These are phyloP conservation scores for Citrus unshiu DNA, from an alignment of 345 rosid species.

Conservation along the genomic window DNA sequence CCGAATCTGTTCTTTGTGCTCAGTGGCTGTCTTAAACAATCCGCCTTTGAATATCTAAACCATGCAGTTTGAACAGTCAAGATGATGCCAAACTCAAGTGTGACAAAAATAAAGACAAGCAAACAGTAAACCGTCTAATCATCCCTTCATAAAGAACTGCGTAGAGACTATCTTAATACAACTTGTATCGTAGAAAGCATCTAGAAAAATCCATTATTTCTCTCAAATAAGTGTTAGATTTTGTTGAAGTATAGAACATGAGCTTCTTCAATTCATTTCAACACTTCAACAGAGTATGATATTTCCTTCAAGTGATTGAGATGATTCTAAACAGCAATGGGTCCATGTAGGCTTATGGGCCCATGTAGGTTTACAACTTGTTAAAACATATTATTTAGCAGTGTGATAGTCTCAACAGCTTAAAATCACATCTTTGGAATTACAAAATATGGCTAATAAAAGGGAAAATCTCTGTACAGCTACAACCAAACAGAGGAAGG, in stretches of 20 bases:
- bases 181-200: not conserved
- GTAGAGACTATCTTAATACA: not conserved
- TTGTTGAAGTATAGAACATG: not conserved
- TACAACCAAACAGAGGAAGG: not conserved
- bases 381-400: not conserved
- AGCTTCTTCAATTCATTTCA: not conserved
- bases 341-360: not conserved
- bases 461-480: not conserved
- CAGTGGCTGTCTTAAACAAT: slow-evolving; percentile 90
- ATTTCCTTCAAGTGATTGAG: not conserved
- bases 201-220: not conserved
- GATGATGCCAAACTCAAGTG: not conserved
- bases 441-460: not conserved
- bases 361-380: not conserved
- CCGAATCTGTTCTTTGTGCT: slow-evolving; percentile 94
- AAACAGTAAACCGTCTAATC: not conserved
- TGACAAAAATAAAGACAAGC: not conserved
- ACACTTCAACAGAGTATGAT: not conserved
- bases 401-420: not conserved
- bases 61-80: not conserved
- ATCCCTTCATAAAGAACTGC: not conserved
- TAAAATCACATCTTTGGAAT: not conserved
- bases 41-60: slow-evolving; percentile 90
- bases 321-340: not conserved
- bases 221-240: not conserved